Evolutionary conservation across 306 rosid species (phyloP).

Genomic region (Vicia faba): DNA sequence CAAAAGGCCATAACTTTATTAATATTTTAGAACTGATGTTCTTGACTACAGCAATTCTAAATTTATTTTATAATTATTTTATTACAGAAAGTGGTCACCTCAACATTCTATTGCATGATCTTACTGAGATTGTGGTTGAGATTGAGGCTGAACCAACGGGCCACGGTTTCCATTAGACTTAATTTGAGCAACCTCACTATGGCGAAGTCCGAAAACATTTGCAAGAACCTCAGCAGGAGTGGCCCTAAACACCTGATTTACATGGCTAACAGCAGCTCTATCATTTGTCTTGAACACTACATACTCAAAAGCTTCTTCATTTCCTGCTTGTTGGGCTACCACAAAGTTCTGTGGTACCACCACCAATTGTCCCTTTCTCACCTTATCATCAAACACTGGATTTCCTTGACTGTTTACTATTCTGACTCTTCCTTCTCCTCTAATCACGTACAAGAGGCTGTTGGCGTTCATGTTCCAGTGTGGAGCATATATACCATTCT

Average conservation of each 20-base stretch:
- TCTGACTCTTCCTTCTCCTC: constrained; percentile 54
- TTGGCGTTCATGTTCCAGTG: constrained; percentile 66
- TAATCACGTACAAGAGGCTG: constrained; percentile 44
- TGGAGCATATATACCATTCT: constrained; percentile 61
- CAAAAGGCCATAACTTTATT: neutral
- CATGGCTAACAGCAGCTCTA: constrained; percentile 44
- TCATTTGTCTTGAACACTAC: constrained; percentile 64
- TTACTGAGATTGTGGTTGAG: neutral
- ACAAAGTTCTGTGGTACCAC: constrained; percentile 68
- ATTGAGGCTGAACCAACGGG: constrained; percentile 35
- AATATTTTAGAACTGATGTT: neutral
- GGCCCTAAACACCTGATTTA: constrained; percentile 42
- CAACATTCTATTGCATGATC: neutral
- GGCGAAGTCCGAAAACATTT: constrained; percentile 45
- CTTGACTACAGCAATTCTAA: neutral
- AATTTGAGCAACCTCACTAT: constrained; percentile 35
- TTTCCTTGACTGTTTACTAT: constrained; percentile 61
- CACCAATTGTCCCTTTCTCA: constrained; percentile 48
- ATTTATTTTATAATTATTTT: constrained; percentile 7
- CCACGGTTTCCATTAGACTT: constrained; percentile 48
- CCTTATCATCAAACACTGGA: constrained; percentile 42
- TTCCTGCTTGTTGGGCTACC: constrained; percentile 47
- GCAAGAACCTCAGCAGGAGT: constrained; percentile 51
- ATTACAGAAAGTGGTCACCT: neutral
- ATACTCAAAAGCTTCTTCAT: constrained; percentile 56